Evolutionary conservation across 2,329 filamentous ascomycete genomes (phyloP).

Genomic region (Penicillium frequentans): DNA sequence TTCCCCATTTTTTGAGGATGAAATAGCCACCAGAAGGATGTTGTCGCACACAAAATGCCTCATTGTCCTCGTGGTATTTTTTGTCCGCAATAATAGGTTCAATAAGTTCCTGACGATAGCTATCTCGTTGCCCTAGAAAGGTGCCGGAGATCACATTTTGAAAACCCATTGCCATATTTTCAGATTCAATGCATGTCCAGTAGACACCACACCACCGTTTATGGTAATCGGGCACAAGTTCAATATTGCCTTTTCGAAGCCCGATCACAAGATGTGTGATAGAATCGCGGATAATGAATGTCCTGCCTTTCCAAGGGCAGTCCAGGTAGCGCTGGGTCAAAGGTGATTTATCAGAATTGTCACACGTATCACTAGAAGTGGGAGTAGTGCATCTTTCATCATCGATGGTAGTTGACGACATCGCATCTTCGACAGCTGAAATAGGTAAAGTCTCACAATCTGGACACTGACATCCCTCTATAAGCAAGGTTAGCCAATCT

Average conservation of each 20-base stretch:
- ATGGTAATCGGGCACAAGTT: not conserved
- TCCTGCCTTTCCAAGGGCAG: not conserved
- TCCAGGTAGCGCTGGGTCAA: not conserved
- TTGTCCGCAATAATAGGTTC: not conserved
- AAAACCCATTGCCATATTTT: not conserved
- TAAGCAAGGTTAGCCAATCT: not conserved
- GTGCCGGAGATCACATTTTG: not conserved
- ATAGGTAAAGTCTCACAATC: not conserved
- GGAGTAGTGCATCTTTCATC: not conserved
- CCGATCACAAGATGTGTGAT: not conserved
- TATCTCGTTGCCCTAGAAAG: not conserved
- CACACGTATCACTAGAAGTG: not conserved
- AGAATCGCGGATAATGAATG: not conserved
- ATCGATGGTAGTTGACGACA: not conserved
- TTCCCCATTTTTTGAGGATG: not conserved
- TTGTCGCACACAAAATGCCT: not conserved
- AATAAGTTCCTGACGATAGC: not conserved
- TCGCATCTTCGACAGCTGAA: not conserved
- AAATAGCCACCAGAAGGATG: not conserved
- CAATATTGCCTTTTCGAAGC: not conserved
- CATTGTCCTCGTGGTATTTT: not conserved
- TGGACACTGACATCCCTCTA: not conserved
- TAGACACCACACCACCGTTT: not conserved
- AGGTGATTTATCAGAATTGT: not conserved
- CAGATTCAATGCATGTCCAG: not conserved